Evolutionary conservation across 2,329 filamentous ascomycete species (phyloP), one percentile per base, ranked within the genome.

Genomic region (Tolypocladium guangdongense): DNA sequence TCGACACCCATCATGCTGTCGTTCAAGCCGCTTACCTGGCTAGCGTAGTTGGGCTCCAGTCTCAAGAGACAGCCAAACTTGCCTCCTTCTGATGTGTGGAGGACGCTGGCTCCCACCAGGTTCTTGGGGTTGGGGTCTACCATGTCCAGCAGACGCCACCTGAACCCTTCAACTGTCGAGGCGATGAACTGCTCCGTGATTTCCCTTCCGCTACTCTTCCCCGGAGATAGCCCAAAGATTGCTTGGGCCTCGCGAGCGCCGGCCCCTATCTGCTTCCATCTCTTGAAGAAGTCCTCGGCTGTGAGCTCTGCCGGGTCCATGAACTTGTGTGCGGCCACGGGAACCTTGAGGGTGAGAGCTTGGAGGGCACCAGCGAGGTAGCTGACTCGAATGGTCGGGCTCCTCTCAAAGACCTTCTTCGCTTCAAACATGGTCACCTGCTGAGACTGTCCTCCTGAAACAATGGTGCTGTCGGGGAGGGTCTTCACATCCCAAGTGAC

Each of bases 221-320:
- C 68, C 2, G 59, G 57, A 1, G 74, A 71, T 12, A 92, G 67
- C 0, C 85, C 83, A 68, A 99, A 95, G 35, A 97, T 90, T 49
- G 81, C 81, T 68, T 99, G 93, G 0, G 88, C 85, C 69, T 99
- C 95, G 33, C 95, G 82, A 1, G 91, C 86, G 2, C 83, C 82
- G 6, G 88, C 90, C 14, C 93, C 93, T 62, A 99, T 97, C 72
- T 99, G 93, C 77, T 96, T 95, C 93, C 93, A 99, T 51, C 95
- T 80, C 77, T 95, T 96, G 81, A 99, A 99, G 72, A 97, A 99
- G 66, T 99, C 93, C 51, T 99, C 93, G 0, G 86, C 83, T 7
- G 82, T 82, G 39, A 99, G 76, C 54, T 93, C 86, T 0, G 93
- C 91, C 0, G 88, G 83, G 58, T 96, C 91, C 90, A 97, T 96